Percentiles rank a stretch among this genome's conserved stretches.
Conservation (phyloP, 1,284 basidiomycete species). For the Ustilago esculenta region DNA sequence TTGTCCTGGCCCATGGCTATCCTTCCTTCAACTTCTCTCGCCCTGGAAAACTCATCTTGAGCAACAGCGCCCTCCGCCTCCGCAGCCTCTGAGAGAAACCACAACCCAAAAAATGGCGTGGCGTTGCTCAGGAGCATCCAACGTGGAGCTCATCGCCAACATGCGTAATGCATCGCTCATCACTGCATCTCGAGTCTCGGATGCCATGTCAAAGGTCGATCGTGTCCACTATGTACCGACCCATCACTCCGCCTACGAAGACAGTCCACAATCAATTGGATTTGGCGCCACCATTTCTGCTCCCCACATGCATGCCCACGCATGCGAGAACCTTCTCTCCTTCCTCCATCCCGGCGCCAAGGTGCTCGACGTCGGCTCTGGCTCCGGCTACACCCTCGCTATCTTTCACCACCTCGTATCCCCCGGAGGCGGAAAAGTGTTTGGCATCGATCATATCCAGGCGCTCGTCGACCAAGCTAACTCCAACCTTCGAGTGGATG, state of each 20-base stretch:
- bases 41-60: no score
- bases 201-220: slow-evolving; percentile 55
- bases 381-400: slow-evolving; percentile 57
- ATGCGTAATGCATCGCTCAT: slow-evolving; percentile 73
- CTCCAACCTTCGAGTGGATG: slow-evolving; percentile 77
- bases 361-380: slow-evolving; percentile 76
- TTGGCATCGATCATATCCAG: slow-evolving; percentile 89
- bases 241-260: slow-evolving; percentile 73
- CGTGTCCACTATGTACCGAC: slow-evolving; percentile 73
- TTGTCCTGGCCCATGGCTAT: no score
- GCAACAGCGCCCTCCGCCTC: no score
- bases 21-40: no score
- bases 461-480: slow-evolving; percentile 72
- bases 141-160: slow-evolving; percentile 78
- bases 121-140: slow-evolving; percentile 77
- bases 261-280: slow-evolving; percentile 84
- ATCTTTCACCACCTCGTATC: slow-evolving; percentile 64
- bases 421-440: slow-evolving; percentile 71
- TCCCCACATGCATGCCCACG: slow-evolving; percentile 87
- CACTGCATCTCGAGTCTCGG: slow-evolving; percentile 33
- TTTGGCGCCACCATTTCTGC: slow-evolving; percentile 87
- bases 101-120: slow-evolving; percentile 88
- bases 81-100: no score
- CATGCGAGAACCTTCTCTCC: slow-evolving; percentile 77
- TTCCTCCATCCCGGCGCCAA: slow-evolving; percentile 76